Base-by-base conservation (phyloP, 805 yeast species). In the Naumovozyma castellii region DNA sequence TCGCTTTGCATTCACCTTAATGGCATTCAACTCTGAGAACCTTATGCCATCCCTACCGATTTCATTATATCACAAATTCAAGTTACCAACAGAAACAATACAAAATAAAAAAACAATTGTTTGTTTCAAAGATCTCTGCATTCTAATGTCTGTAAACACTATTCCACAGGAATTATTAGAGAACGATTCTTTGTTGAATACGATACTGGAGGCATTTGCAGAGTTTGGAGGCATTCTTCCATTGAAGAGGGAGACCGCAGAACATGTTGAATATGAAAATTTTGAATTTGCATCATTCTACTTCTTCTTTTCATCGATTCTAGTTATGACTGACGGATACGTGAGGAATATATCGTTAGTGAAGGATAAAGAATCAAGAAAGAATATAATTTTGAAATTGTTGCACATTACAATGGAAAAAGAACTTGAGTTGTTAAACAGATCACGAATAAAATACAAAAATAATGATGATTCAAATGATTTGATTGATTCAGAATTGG, bases 191-290 rank as follows among this genome's bases (percentile, higher is more conserved):
- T 46, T 48, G 1, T 28, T 51, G 10, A 37, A 43, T 1, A 46
- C 54, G 6, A 47, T 59, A 32, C 30, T 54, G 2, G 52, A 51
- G 5, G 54, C 58, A 8, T 51, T 57, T 35, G 41, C 54, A 3
- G 54, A 52, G 25, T 59, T 59, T 36, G 54, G 48, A 36, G 50
- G 42, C 3, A 70, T 77, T 35, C 84, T 92, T 1, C 78, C 83
- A 0, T 64, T 85, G 50, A 73, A 69, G 44, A 69, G 97, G 43
- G 95, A 86, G 53, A 75, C 77, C 3, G 68, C 72, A 4, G 80
- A 76, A 43, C 98, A 90, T 58, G 87, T 90, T 8, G 96, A 88
- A 55, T 92, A 83, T 56, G 98, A 90, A 55, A 79, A 78, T 34
- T 84, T 84, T 25, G 90, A 84, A 38, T 92, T 88, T 68, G 57